A percentile compares a stretch with the other conserved stretches of the same genome.
Evolutionary conservation across 2,329 filamentous ascomycete genomes (phyloP).

Genomic region (Eutypella sp.): DNA sequence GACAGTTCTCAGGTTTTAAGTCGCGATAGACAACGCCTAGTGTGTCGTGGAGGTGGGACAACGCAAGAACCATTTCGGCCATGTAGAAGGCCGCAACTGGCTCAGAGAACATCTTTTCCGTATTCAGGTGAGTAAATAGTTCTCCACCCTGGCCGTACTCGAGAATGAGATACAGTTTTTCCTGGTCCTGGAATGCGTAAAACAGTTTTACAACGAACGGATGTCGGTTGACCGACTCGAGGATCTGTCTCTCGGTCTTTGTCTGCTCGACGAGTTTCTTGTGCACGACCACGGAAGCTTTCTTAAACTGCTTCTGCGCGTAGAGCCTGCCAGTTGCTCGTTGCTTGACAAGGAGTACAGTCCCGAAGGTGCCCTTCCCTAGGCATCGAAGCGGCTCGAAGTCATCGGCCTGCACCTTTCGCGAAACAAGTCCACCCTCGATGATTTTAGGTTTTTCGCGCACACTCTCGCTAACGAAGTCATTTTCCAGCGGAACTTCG

Average conservation of each 20-base stretch:
- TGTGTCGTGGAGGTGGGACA: conserved; percentile 87
- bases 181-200: conserved; percentile 96
- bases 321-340: conserved; percentile 80
- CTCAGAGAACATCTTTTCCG: conserved; percentile 93
- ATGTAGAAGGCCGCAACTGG: conserved; percentile 92
- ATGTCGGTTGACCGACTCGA: conserved; percentile 93
- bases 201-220: conserved; percentile 97
- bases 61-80: conserved; percentile 92
- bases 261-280: conserved; percentile 96
- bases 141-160: conserved; percentile 98
- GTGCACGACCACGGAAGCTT: conserved; percentile 90
- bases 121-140: conserved; percentile 88
- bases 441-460: conserved; percentile 36
- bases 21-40: conserved; percentile 95
- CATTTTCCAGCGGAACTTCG: conserved; percentile 76
- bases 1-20: conserved; percentile 95
- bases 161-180: conserved; percentile 94
- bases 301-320: conserved; percentile 98
- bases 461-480: conserved; percentile 71
- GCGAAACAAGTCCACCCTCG: conserved; percentile 50
- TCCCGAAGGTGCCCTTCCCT: conserved; percentile 94
- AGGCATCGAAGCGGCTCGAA: conserved; percentile 89
- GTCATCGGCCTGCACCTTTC: conserved; percentile 88
- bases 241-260: conserved; percentile 89
- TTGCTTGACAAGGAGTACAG: conserved; percentile 90